Base-by-base conservation (phyloP, 2,329 filamentous ascomycete genomes). In the Parastagonospora avenae region DNA sequence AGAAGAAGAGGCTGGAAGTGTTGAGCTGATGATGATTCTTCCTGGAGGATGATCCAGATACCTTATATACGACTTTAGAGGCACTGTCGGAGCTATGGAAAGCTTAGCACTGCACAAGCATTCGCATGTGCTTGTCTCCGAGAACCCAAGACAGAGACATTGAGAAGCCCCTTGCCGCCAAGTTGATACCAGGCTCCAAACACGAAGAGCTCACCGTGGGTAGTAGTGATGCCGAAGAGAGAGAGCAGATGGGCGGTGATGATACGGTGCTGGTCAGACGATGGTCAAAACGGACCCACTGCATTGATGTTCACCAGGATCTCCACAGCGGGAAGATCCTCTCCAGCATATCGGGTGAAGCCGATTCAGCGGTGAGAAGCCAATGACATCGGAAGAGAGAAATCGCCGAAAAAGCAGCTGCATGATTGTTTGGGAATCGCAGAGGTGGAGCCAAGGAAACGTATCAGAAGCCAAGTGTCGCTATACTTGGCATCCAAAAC, bases 401-500 rank as follows among this genome's bases (percentile, higher is more conserved):
- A 53, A 49, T 56, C 47, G 62, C 59, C 53, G 33, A 57, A 39
- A 35, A 14, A 24, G 50, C 46, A 48, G 15, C 33, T 37, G 62
- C 67, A 70, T 71, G 63, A 57, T 60, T 52, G 67, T 71, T 68
- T 71, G 54, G 57, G 45, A 69, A 66, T 46, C 66, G 60, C 58
- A 39, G 54, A 58, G 44, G 52, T 24, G 47, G 47, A 33, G 40
- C 42, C 40, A 48, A 53, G 52, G 38, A 45, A 48, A 32, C 59
- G 67, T 70, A 62, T 72, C 66, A 68, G 54, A 44, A 55, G 47
- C 55, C 52, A 59, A 54, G 54, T 48, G 45, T 54, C 40, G 45
- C 42, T 59, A 65, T 40, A 60, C 55, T 59, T 60, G 60, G 48
- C 57, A 56, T 66, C 64, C 55, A 55, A 65, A 71, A 69, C 63